These are phyloP conservation scores for Epichloe bromicola DNA, from an alignment of 2,329 filamentous ascomycete genomes.

Conservation along the genomic window DNA sequence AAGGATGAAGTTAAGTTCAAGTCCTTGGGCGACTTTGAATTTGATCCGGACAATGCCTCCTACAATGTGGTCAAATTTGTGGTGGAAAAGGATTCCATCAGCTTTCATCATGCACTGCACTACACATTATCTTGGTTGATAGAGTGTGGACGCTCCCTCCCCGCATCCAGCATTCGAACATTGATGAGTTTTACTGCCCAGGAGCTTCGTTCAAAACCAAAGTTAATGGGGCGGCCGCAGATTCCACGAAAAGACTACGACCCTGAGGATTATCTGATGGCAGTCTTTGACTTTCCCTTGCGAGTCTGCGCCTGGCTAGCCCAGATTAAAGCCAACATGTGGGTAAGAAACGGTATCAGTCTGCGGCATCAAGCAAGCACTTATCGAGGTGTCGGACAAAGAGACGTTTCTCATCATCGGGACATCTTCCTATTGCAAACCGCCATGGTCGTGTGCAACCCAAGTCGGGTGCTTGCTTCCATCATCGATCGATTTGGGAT, in stretches of 20 bases:
- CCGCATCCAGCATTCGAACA: conserved; percentile 49
- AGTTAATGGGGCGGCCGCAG: conserved; percentile 46
- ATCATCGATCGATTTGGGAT: conserved; percentile 88
- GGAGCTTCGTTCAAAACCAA: conserved; percentile 53
- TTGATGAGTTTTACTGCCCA: conserved; percentile 60
- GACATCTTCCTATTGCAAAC: conserved; percentile 92
- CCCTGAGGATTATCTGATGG: conserved; percentile 69
- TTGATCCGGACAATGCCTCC: conserved; percentile 44
- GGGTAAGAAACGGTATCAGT: conserved; percentile 95
- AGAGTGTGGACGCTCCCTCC: conserved; percentile 71
- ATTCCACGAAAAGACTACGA: conserved; percentile 43
- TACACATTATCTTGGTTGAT: conserved; percentile 94
- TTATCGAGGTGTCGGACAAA: conserved; percentile 76
- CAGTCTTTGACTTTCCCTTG: conserved; percentile 84
- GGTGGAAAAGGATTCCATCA: conserved; percentile 81
- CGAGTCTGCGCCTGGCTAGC: conserved; percentile 92
- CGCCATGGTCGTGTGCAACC: conserved; percentile 74
- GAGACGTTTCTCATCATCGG: conserved; percentile 86
- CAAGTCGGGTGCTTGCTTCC: conserved; percentile 71
- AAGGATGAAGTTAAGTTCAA: conserved; percentile 81
- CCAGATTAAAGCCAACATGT: conserved; percentile 97
- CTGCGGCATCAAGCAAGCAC: conserved; percentile 89
- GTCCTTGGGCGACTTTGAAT: conserved; percentile 62
- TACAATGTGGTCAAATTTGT: conserved; percentile 73
- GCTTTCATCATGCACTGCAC: conserved; percentile 93